Conservation (phyloP, 1,139 yeast species). For the Kodamaea anthophila region DNA sequence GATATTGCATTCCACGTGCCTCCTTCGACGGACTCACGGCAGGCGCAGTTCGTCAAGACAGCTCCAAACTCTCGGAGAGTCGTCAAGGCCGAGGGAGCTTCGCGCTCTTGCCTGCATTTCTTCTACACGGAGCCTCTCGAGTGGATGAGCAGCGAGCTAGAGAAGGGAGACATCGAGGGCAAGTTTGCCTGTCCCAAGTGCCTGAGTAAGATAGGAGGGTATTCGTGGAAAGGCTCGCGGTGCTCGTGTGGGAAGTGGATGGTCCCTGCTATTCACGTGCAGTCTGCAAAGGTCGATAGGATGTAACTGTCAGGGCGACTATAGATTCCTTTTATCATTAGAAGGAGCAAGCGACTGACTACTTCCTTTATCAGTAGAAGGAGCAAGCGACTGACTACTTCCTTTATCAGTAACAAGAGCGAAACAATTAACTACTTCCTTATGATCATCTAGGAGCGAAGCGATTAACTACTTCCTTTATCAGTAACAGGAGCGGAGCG, state of each 20-base stretch:
- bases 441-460: too few relatives aligned
- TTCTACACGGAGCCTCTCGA: constrained; percentile 76
- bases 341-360: too few relatives aligned
- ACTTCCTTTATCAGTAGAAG: too few relatives aligned
- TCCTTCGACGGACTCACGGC: constrained; percentile 56
- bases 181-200: constrained; percentile 83
- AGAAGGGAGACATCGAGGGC: constrained; percentile 72
- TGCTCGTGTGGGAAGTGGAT: constrained; percentile 97
- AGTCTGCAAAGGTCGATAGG: constrained; percentile 73
- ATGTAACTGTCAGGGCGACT: too few relatives aligned
- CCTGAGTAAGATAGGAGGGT: constrained; percentile 76
- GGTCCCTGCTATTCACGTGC: constrained; percentile 84
- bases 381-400: too few relatives aligned
- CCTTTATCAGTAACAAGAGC: too few relatives aligned
- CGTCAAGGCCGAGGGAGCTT: constrained; percentile 46
- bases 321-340: too few relatives aligned
- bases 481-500: too few relatives aligned
- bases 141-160: constrained; percentile 85
- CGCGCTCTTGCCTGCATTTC: constrained; percentile 66
- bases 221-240: constrained; percentile 90
- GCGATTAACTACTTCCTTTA: too few relatives aligned
- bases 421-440: too few relatives aligned
- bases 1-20: constrained; percentile 54
- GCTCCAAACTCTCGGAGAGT: constrained; percentile 57
- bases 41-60: constrained; percentile 55